Base-by-base conservation (phyloP, 2,329 filamentous ascomycete species). In the Verticillium zaregamsianum region DNA sequence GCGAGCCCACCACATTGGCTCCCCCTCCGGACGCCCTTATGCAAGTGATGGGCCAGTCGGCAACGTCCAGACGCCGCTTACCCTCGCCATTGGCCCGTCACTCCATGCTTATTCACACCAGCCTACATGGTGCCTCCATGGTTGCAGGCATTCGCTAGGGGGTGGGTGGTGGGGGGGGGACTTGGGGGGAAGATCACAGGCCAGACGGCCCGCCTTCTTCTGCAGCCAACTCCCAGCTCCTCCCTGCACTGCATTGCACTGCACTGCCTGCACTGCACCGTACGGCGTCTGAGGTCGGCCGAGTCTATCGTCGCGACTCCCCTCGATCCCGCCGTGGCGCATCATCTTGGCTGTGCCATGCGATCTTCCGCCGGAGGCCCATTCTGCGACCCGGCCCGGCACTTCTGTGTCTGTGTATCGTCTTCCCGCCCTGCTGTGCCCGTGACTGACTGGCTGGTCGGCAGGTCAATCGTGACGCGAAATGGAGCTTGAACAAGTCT, bases 201-300 rank as follows among this genome's bases (percentile, higher is more conserved):
- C 62, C 55, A 31, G 37, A 65, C 63, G 63, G 63, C 62, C 63
- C 63, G 63, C 63, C 54, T 55, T 57, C 49, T 52, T 23, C 45
- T 52, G 40, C 40, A 49, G n/a, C n/a, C 11, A 14, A 14, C 33
- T 28, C n/a, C 17, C 39, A 45, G 6, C 8, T 45, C 39, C 28
- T 28, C 28, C 28, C 28, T 28, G 28, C 28, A 28, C 28, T 28
- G 28, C 28, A 28, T 28, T 28, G 8, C 14, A 14, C 33, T 11
- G 8, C 9, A 9, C 33, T 35, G 33, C 33, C 33, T 49, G 8
- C 45, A 28, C 45, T 62, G 59, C 63, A 64, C 28, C 3, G 4
- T 6, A 6, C 28, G 5, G 28, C 31, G 56, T 56, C 52, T 61
- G 35, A 23, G 56, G 31, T 25, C 25, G 52, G 23, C 52, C 52